Base-by-base conservation (phyloP, 768 basidiomycete species). In the Russula foetens region DNA sequence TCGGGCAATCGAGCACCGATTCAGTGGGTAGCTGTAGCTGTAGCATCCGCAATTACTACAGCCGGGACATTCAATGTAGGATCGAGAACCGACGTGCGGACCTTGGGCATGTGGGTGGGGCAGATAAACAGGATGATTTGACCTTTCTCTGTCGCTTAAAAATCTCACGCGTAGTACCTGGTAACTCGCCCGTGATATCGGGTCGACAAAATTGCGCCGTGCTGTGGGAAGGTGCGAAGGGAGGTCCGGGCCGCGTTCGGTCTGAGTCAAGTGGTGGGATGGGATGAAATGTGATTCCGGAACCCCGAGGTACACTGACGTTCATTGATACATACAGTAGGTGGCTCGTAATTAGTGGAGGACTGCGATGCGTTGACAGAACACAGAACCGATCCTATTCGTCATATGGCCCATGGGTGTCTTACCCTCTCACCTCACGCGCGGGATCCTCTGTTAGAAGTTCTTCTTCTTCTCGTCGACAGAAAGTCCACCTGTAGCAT, bases 381-480 rank as follows among this genome's bases (percentile, higher is more conserved):
- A 50, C 52, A 63, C 57, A 44, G 58, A 47, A n/a, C 52, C 33
- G 24, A 44, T 52, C 29, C 45, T 35, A 35, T 35, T 35, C 35
- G 26, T 48, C 39, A 38, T 43, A 28, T 43, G 24, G 31, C 17
- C 17, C 47, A 41, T 29, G 43, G 46, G 35, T 23, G 51, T 52
- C 47, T 33, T 44, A 24, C 54, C 17, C 33, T 46, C 35, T 35
- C 51, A 28, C 29, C 53, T 33, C 38, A 41, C 50, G 23, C 17
- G 35, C 44, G 7, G 15, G 26, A 3, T 7, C 11, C 33, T 26
- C n/a, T 48, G 47, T 63, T 61, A 92, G 67, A 82, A 93, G 23
- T 86, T 92, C 82, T 98, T 98, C 81, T 99, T 99, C 82, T 98
- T 98, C 80, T 98, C 95, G 75, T 98, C 97, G 63, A 98, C 91